These are phyloP conservation scores for Phalaenopsis equestris DNA, from an alignment of 106 monocot genomes.

Conservation along the genomic window DNA sequence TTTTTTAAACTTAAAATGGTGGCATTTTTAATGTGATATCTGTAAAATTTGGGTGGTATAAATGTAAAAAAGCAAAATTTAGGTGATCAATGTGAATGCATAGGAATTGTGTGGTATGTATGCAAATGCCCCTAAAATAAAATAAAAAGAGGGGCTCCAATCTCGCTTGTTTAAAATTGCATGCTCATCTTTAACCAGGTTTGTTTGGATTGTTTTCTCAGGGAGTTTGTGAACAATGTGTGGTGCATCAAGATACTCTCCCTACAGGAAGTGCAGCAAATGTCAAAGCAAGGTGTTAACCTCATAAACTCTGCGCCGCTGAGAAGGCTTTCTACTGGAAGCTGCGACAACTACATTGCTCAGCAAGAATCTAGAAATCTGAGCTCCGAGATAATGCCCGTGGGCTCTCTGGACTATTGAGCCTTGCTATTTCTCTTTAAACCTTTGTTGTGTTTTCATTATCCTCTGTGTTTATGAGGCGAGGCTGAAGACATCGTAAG, in stretches of 20 bases:
- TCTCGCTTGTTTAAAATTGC: too few species aligned
- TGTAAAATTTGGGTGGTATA: too few species aligned
- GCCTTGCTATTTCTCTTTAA: neutral
- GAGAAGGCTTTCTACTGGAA: slow-evolving; percentile 31
- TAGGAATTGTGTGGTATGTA: too few species aligned
- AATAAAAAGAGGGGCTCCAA: too few species aligned
- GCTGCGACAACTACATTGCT: neutral
- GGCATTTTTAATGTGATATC: too few species aligned
- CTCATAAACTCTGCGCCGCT: slow-evolving; percentile 34
- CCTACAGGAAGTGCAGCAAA: slow-evolving; percentile 79
- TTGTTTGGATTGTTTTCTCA: slow-evolving; percentile 9
- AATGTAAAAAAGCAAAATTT: too few species aligned
- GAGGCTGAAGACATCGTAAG: neutral
- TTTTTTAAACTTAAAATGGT: too few species aligned
- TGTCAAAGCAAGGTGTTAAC: slow-evolving; percentile 50
- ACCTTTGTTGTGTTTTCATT: too few species aligned
- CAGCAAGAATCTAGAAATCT: slow-evolving; percentile 21
- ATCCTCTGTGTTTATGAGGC: neutral
- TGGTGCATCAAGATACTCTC: slow-evolving; percentile 93
- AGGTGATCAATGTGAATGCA: too few species aligned
- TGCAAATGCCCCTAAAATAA: too few species aligned
- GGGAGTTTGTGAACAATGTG: slow-evolving; percentile 91
- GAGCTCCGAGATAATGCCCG: slow-evolving; percentile 30
- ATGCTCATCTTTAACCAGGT: too few species aligned
- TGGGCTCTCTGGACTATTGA: slow-evolving; percentile 41